Conservation (phyloP, 2,329 filamentous ascomycete species). For the Neophaeococcomyces mojaviensis region DNA sequence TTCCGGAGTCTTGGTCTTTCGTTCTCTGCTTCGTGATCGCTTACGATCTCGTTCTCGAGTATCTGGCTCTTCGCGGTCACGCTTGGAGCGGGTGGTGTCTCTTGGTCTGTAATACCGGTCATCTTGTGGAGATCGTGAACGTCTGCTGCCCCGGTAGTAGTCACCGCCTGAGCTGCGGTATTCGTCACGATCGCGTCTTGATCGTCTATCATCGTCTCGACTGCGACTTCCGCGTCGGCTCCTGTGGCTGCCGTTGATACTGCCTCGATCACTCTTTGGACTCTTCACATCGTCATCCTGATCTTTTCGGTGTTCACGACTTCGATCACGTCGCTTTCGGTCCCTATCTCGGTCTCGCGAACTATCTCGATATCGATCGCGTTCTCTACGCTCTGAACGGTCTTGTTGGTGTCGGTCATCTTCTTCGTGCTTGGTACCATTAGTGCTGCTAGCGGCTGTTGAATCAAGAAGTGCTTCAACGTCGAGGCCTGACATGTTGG, state of each 20-base stretch:
- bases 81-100: conserved; percentile 39
- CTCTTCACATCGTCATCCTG: conserved; percentile 55
- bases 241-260: conserved; percentile 60
- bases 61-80: conserved; percentile 40
- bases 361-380: conserved; percentile 51
- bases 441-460: conserved; percentile 54
- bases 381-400: conserved; percentile 47
- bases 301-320: conserved; percentile 44
- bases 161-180: conserved; percentile 47
- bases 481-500: conserved; percentile 62
- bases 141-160: conserved; percentile 55
- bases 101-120: conserved; percentile 48
- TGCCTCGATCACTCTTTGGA: conserved; percentile 67
- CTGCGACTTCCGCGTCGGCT: conserved; percentile 68
- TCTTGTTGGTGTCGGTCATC: conserved; percentile 51
- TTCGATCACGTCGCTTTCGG: conserved; percentile 53
- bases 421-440: conserved; percentile 26
- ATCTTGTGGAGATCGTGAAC: conserved; percentile 63
- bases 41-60: conserved; percentile 39
- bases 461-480: conserved; percentile 88
- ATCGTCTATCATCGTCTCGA: conserved; percentile 67
- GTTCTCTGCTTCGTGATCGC: conserved; percentile 37
- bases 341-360: conserved; percentile 48
- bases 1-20: conserved; percentile 45
- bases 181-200: conserved; percentile 60